phyloP scores from a whole-genome alignment of 768 basidiomycete genomes.

The Rubroboletus pulcherrimus region DNA sequence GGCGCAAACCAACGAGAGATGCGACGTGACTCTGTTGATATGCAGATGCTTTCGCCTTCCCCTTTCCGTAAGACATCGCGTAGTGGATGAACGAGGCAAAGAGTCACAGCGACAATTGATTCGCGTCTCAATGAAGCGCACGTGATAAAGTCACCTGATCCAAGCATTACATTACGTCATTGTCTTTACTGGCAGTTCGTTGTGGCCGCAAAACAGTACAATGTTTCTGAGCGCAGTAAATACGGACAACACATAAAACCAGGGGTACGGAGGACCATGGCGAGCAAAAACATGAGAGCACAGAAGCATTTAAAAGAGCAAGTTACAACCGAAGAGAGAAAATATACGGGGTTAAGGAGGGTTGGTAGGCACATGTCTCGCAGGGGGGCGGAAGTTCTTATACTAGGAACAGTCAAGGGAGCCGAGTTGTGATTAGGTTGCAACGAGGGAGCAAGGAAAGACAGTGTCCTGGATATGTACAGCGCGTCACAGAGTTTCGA shows the following conservation, averaged over 20 bases:
- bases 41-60: conserved; percentile 8
- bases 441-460: conserved; percentile 2
- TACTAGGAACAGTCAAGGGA: conserved; percentile 15
- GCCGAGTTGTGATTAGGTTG: conserved; percentile 19
- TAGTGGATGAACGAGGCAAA: not conserved
- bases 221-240: conserved; percentile 26
- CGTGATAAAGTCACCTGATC: conserved; percentile 20
- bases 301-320: conserved; percentile 17
- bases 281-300: conserved; percentile 29
- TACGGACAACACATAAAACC: conserved; percentile 29
- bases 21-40: conserved; percentile 22
- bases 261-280: conserved; percentile 19
- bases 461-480: conserved; percentile 18
- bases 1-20: not conserved
- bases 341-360: conserved; percentile 9
- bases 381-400: conserved; percentile 13
- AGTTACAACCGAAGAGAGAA: conserved; percentile 17
- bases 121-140: not conserved
- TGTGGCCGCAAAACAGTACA: conserved; percentile 28
- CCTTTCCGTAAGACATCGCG: conserved; percentile 20
- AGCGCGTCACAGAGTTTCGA: conserved; percentile 1
- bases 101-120: not conserved
- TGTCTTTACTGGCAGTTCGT: not conserved
- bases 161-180: not conserved
- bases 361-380: conserved; percentile 30